Evolutionary conservation across 2,329 filamentous ascomycete genomes (phyloP).

Genomic region (Paraphoma chrysanthemicola): DNA sequence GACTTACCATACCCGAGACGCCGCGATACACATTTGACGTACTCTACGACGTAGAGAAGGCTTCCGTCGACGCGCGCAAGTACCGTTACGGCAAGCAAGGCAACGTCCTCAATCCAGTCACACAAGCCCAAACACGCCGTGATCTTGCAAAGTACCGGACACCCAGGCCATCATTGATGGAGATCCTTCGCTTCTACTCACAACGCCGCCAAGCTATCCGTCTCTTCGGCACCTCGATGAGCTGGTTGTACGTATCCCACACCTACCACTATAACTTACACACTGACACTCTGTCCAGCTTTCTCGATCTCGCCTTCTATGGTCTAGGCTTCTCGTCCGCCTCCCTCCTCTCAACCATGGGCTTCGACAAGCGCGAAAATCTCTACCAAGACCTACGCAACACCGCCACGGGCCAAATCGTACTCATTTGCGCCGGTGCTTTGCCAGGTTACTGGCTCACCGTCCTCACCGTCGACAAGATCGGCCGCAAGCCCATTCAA

Average conservation of each 20-base stretch:
- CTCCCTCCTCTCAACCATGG: conserved; percentile 73
- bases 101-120: conserved; percentile 69
- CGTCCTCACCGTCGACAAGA: conserved; percentile 73
- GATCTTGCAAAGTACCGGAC: conserved; percentile 45
- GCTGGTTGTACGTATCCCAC: conserved; percentile 67
- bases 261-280: not conserved
- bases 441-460: conserved; percentile 86
- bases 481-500: conserved; percentile 81
- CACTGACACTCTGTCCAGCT: conserved; percentile 25
- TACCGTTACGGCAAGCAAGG: conserved; percentile 70
- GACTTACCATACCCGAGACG: conserved; percentile 86
- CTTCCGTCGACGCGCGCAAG: conserved; percentile 72
- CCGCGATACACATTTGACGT: conserved; percentile 89
- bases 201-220: conserved; percentile 74
- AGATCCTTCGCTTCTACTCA: conserved; percentile 74
- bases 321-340: conserved; percentile 76
- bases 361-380: conserved; percentile 68
- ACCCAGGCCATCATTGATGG: conserved; percentile 48
- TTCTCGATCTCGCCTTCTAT: conserved; percentile 67
- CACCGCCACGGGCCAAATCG: conserved; percentile 79
- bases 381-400: conserved; percentile 76
- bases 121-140: conserved; percentile 63
- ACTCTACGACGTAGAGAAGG: conserved; percentile 69
- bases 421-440: conserved; percentile 78
- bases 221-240: conserved; percentile 77